Conservation (phyloP, 805 yeast species). For the Cyberlindnera sargentensis region DNA sequence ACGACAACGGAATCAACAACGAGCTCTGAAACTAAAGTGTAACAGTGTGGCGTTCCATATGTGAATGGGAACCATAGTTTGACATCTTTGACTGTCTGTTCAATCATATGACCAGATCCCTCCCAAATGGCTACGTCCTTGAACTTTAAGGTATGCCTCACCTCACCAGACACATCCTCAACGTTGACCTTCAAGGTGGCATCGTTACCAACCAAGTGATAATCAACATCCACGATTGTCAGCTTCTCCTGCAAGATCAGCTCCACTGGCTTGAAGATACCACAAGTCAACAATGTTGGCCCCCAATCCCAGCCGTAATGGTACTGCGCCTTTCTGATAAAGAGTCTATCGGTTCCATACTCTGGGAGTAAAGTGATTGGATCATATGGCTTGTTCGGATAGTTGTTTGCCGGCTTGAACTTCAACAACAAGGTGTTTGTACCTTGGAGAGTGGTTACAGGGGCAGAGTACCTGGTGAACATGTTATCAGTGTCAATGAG, state of each 20-base stretch:
- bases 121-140: slow-evolving; percentile 7
- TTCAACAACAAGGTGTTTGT: slow-evolving; percentile 28
- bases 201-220: slow-evolving; percentile 3
- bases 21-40: slow-evolving; percentile 2
- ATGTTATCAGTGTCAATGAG: slow-evolving; percentile 36
- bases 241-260: slow-evolving; percentile 3
- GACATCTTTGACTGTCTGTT: neutral
- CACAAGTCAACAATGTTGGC: slow-evolving; percentile 19
- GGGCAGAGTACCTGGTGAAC: slow-evolving; percentile 31
- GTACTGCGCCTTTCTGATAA: slow-evolving; percentile 45
- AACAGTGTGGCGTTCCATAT: slow-evolving; percentile 11
- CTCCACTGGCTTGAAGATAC: slow-evolving; percentile 13
- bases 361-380: slow-evolving; percentile 29
- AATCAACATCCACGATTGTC: slow-evolving; percentile 7
- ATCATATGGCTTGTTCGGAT: slow-evolving; percentile 24
- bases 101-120: neutral
- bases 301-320: slow-evolving; percentile 60
- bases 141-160: slow-evolving; percentile 2
- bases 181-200: slow-evolving; percentile 4
- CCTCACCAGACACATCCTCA: slow-evolving; percentile 1
- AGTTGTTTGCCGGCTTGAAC: slow-evolving; percentile 32
- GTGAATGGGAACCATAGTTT: slow-evolving; percentile 16
- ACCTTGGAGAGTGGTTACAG: slow-evolving; percentile 17
- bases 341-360: slow-evolving; percentile 27
- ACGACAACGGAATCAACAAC: neutral